phyloP scores from a whole-genome alignment of 2,329 filamentous ascomycete species.

The Ilyonectria sp. region DNA sequence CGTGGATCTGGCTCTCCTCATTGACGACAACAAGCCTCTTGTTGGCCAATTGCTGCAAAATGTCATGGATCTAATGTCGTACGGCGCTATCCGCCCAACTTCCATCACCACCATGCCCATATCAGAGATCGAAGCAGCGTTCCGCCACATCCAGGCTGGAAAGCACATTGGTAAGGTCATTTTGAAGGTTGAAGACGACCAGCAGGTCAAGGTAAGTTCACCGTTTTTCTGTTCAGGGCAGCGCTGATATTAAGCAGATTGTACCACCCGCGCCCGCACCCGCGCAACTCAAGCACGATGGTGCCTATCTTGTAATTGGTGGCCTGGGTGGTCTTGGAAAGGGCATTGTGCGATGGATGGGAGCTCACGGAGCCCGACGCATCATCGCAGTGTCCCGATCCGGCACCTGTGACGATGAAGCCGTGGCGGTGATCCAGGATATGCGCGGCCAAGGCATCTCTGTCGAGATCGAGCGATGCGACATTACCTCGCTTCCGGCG shows the following conservation, averaged over 20 bases:
- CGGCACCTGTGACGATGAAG: constrained; percentile 19
- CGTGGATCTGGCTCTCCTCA: constrained; percentile 33
- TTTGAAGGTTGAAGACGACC: constrained; percentile 13
- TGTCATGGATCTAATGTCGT: constrained; percentile 24
- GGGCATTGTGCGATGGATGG: constrained; percentile 35
- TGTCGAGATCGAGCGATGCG: constrained; percentile 15
- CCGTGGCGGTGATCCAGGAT: constrained; percentile 9
- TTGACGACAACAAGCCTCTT: constrained; percentile 24
- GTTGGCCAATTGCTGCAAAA: constrained; percentile 22
- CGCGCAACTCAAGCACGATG: constrained; percentile 20
- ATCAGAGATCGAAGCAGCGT: constrained; percentile 19
- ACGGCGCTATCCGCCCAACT: constrained; percentile 15
- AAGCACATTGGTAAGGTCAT: constrained; percentile 37
- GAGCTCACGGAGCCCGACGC: constrained; percentile 42
- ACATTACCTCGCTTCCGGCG: constrained; percentile 5
- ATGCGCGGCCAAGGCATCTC: constrained; percentile 13
- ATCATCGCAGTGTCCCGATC: constrained; percentile 49
- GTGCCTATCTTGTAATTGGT: constrained; percentile 38
- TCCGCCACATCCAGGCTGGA: constrained; percentile 23
- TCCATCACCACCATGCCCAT: constrained; percentile 21
- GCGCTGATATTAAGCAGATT: constrained; percentile 1
- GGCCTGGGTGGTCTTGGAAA: constrained; percentile 42
- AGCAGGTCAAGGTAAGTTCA: constrained; percentile 20
- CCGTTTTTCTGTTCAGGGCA: neutral
- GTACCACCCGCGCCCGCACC: constrained; percentile 9